A percentile compares a stretch with the other conserved stretches of the same genome.
Conservation (phyloP, 306 rosid species). For the Delonix regia region DNA sequence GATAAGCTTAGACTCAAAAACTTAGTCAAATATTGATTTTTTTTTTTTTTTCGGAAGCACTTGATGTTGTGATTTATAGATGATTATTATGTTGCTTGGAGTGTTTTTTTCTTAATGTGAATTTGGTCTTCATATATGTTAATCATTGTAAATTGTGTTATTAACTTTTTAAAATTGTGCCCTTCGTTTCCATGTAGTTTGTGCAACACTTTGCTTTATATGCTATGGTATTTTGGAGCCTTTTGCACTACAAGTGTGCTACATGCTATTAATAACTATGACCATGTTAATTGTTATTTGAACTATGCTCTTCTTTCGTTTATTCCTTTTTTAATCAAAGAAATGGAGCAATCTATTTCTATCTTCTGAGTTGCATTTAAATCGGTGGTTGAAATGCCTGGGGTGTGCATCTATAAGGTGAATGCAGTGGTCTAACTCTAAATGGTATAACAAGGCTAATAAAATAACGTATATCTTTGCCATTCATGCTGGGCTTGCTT, state of each 20-base stretch:
- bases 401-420: neutral
- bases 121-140: neutral
- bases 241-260: neutral
- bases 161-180: neutral
- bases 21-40: neutral
- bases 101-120: neutral
- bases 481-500: constrained; percentile 15
- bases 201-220: neutral
- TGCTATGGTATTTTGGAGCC: neutral
- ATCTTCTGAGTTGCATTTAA: neutral
- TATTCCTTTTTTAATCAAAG: neutral
- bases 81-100: neutral
- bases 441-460: neutral
- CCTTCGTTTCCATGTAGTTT: neutral
- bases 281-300: neutral
- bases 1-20: neutral
- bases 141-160: neutral
- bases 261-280: neutral
- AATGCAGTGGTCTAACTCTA: neutral
- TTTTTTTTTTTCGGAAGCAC: neutral
- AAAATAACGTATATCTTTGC: neutral
- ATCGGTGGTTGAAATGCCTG: neutral
- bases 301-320: no score
- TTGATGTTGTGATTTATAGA: neutral
- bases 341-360: neutral